These are phyloP conservation scores for Pisolithus microcarpus DNA, from an alignment of 768 basidiomycete genomes.

Conservation along the genomic window DNA sequence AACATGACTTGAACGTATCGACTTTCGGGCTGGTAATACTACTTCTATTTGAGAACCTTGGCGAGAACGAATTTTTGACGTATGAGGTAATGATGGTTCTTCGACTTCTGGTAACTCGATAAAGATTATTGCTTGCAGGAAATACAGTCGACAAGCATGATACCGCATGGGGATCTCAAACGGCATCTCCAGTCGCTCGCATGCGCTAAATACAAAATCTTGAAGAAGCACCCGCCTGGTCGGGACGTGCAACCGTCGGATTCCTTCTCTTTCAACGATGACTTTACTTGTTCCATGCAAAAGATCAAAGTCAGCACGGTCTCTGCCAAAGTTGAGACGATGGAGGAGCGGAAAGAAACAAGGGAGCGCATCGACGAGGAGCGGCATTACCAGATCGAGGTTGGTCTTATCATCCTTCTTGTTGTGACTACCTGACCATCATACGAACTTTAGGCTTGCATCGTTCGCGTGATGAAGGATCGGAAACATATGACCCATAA, in stretches of 20 bases:
- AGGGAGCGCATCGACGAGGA: conserved; percentile 88
- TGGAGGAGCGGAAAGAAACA: conserved; percentile 86
- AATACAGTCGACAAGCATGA: conserved; percentile 66
- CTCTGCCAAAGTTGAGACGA: conserved; percentile 79
- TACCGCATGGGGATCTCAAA: conserved; percentile 72
- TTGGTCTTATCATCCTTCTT: conserved; percentile 26
- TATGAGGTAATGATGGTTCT: conserved; percentile 51
- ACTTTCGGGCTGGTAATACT: conserved; percentile 85
- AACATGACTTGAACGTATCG: conserved; percentile 88
- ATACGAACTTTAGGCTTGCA: conserved; percentile 66
- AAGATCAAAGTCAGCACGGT: conserved; percentile 92
- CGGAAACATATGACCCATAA: conserved; percentile 84
- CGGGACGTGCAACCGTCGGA: conserved; percentile 74
- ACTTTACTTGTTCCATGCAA: conserved; percentile 74
- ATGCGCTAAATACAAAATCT: conserved; percentile 86
- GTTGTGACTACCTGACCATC: not conserved
- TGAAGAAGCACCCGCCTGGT: conserved; percentile 86
- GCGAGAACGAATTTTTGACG: conserved; percentile 60
- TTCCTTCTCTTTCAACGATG: conserved; percentile 81
- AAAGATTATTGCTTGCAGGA: conserved; percentile 46
- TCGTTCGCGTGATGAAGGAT: conserved; percentile 97
- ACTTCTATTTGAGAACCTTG: conserved; percentile 73
- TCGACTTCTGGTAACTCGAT: not conserved
- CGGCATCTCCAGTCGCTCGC: conserved; percentile 95
- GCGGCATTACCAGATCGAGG: conserved; percentile 83